A percentile compares a stretch with the other conserved stretches of the same genome.
phyloP scores from a whole-genome alignment of 2,329 filamentous ascomycete species.

The Paracoccidioides lutzii region DNA sequence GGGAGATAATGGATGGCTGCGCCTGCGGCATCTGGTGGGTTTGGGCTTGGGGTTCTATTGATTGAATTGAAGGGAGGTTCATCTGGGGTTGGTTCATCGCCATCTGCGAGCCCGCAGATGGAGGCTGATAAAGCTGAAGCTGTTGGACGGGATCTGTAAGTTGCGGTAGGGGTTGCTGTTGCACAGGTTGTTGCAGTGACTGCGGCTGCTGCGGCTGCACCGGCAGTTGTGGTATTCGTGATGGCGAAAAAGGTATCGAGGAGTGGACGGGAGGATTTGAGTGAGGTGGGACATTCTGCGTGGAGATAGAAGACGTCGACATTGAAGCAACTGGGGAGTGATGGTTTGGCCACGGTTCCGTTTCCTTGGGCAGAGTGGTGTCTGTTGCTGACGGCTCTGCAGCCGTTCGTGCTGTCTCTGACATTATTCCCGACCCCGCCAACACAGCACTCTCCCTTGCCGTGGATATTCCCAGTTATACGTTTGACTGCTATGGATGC shows the following conservation, averaged over 20 bases:
- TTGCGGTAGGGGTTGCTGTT: slow-evolving; percentile 8
- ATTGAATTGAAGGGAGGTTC: slow-evolving; percentile 20
- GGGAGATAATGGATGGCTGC: slow-evolving; percentile 4
- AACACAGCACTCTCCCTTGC: background rate
- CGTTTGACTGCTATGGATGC: background rate
- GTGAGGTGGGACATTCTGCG: slow-evolving; percentile 12
- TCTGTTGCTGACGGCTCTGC: slow-evolving; percentile 8
- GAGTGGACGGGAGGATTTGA: slow-evolving; percentile 7
- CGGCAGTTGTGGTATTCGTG: slow-evolving; percentile 28
- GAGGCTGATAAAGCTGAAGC: slow-evolving; percentile 1
- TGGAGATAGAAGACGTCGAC: slow-evolving; percentile 16
- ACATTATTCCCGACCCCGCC: background rate
- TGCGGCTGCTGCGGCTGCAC: slow-evolving; percentile 30
- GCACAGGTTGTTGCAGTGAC: slow-evolving; percentile 2
- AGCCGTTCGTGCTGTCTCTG: slow-evolving; percentile 2
- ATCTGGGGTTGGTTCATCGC: background rate
- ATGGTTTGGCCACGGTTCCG: background rate
- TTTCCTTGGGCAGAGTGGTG: slow-evolving; percentile 7
- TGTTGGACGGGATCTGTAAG: slow-evolving; percentile 6
- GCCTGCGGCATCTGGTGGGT: slow-evolving; percentile 12
- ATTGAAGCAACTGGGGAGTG: slow-evolving; percentile 5
- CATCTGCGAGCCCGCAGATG: background rate
- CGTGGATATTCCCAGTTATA: background rate
- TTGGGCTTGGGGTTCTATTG: slow-evolving; percentile 22
- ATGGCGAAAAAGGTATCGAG: slow-evolving; percentile 24